phyloP scores from a whole-genome alignment of 805 yeast species.

The Teunomyces tritomae region DNA sequence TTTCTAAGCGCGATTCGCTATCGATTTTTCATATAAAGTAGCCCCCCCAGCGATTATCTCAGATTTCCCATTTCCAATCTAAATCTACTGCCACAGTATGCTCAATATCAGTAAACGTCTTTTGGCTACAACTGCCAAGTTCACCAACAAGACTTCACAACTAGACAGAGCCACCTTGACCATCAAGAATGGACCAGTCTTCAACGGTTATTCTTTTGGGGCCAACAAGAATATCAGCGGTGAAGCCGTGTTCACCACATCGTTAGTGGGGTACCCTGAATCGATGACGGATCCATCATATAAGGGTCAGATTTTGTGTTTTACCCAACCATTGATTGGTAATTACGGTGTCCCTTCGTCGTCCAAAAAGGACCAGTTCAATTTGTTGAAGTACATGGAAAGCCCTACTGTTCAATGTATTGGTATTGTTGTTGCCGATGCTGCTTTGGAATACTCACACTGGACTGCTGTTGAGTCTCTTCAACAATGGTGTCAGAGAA shows the following conservation, averaged over 20 bases:
- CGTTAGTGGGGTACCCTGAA: slow-evolving; percentile 97
- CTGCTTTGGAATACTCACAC: slow-evolving; percentile 93
- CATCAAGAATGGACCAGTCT: slow-evolving; percentile 88
- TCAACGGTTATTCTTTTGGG: slow-evolving; percentile 93
- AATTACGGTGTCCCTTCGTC: slow-evolving; percentile 97
- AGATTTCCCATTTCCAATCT: neutral
- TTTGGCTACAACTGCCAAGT: slow-evolving; percentile 37
- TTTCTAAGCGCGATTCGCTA: slow-evolving; percentile 36
- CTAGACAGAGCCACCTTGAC: slow-evolving; percentile 86
- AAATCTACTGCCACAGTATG: slow-evolving; percentile 3
- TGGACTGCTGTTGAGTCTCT: slow-evolving; percentile 99
- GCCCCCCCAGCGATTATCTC: neutral
- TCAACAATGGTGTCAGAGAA: slow-evolving; percentile 94
- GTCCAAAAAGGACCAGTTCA: slow-evolving; percentile 74
- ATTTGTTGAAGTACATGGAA: slow-evolving; percentile 86
- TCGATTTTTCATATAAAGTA: slow-evolving; percentile 16
- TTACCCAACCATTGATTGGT: slow-evolving; percentile 96
- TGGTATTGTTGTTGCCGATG: slow-evolving; percentile 95
- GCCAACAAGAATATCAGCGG: slow-evolving; percentile 91
- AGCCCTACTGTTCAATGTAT: slow-evolving; percentile 88
- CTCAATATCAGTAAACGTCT: slow-evolving; percentile 13
- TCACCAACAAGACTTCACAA: slow-evolving; percentile 34
- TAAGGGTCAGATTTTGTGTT: slow-evolving; percentile 92
- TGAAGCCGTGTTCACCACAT: slow-evolving; percentile 97
- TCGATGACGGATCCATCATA: slow-evolving; percentile 99